These are phyloP conservation scores for Talaromyces pinophilus DNA, from an alignment of 2,329 filamentous ascomycete species.

Conservation along the genomic window DNA sequence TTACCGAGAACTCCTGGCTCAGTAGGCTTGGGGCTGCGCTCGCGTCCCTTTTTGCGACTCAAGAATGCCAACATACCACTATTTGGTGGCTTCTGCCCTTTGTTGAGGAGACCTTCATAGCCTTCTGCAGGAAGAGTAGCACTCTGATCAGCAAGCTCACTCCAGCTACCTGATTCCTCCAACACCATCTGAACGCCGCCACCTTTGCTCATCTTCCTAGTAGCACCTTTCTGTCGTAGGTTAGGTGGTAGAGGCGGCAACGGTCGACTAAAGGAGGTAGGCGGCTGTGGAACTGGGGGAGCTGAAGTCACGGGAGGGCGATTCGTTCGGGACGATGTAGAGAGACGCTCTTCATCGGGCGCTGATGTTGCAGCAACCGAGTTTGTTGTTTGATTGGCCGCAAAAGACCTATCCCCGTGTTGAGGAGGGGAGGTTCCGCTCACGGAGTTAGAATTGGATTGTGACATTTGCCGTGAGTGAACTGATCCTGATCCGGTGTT, in stretches of 20 bases:
- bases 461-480: constrained; percentile 41
- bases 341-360: constrained; percentile 27
- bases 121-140: constrained; percentile 71
- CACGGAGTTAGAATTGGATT: constrained; percentile 37
- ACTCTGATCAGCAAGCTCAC: constrained; percentile 81
- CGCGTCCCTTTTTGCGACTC: constrained; percentile 82
- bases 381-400: constrained; percentile 17
- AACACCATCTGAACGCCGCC: constrained; percentile 90
- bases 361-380: background rate
- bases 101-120: constrained; percentile 39
- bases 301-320: constrained; percentile 25
- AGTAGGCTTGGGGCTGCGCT: constrained; percentile 89
- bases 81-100: constrained; percentile 50
- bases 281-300: constrained; percentile 32
- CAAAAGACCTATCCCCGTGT: constrained; percentile 34
- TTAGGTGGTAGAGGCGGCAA: constrained; percentile 39
- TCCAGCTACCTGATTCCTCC: constrained; percentile 88
- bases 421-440: constrained; percentile 34
- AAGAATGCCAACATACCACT: constrained; percentile 89
- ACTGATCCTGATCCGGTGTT: constrained; percentile 24
- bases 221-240: constrained; percentile 58
- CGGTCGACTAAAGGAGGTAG: constrained; percentile 44
- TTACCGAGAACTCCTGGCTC: constrained; percentile 93
- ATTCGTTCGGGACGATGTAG: constrained; percentile 28
- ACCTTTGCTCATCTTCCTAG: constrained; percentile 72